Base-by-base conservation (phyloP, 805 yeast genomes). In the Candida piceae region DNA sequence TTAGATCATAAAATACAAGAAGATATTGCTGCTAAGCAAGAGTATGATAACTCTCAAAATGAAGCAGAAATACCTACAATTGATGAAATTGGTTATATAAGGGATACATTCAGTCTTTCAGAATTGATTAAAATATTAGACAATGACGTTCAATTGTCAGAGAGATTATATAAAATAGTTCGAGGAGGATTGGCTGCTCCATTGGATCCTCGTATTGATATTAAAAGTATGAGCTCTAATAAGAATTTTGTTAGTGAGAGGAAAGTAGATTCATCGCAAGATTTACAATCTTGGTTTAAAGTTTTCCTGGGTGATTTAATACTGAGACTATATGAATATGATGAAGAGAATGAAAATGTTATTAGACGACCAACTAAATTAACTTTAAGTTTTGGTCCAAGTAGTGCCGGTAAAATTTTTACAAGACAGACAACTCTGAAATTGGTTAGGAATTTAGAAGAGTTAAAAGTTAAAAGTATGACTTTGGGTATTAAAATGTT, bases 141-240 rank as follows among this genome's bases (percentile, higher is more conserved):
- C 4, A 78, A 75, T 22, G 70, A 69, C 27, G 60, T 60, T 7
- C 62, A 53, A 16, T 46, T 80, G 16, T 82, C 86, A 0, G 60
- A 60, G 8, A 74, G 73, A 44, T 52, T 93, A 2, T 80, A 67
- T 52, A 62, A 74, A 11, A 53, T 87, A 17, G 80, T 80, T 0
- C 63, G 88, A 21, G 97, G 97, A 0, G 59, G 66, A 8, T 67
- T 68, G 40, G 47, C 62, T 26, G 66, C 66, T n/a, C 80, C 78
- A 16, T 62, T 93, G 5, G 67, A 69, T 7, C 66, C 74, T 10
- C 67, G 83, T 32, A 72, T 78, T 0, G 76, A 78, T 18, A 68
- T 84, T 7, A 86, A 88, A 54, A 80, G 95, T 1, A 90, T 93
- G 97, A 79, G 80, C 61, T 82, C 96, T 0, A 79, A 80, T 33